These are phyloP conservation scores for Xylaria sp. DNA, from an alignment of 2,329 filamentous ascomycete genomes.

Conservation along the genomic window DNA sequence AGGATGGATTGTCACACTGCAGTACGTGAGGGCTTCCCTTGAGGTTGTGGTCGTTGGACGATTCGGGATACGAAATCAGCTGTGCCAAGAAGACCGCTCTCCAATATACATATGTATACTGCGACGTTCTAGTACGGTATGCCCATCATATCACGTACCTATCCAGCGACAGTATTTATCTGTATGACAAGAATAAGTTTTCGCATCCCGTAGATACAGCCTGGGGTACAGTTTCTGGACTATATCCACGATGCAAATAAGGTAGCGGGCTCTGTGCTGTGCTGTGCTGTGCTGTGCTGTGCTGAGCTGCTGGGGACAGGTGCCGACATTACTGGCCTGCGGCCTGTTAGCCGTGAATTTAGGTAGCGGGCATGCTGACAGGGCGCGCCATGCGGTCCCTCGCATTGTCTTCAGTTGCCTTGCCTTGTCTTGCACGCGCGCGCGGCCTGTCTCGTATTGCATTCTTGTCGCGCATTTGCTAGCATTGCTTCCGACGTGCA, in stretches of 20 bases:
- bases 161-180: no score
- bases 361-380: slow-evolving; percentile 7
- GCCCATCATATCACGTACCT: neutral
- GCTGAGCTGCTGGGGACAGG: neutral
- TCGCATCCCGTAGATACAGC: neutral
- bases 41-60: neutral
- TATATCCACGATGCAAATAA: neutral
- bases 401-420: slow-evolving; percentile 13
- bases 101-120: neutral
- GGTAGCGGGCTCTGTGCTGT: neutral
- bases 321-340: neutral
- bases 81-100: slow-evolving; percentile 7
- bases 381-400: slow-evolving; percentile 17
- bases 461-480: slow-evolving; percentile 10
- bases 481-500: slow-evolving; percentile 13
- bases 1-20: slow-evolving; percentile 6
- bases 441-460: slow-evolving; percentile 25
- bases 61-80: slow-evolving; percentile 13
- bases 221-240: no score
- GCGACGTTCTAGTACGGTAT: neutral
- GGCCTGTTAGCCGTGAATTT: neutral
- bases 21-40: neutral
- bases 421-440: slow-evolving; percentile 8
- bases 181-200: no score
- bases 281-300: neutral